These are phyloP conservation scores for Fusarium veterinarium DNA, from an alignment of 2,329 filamentous ascomycete genomes.

Conservation along the genomic window DNA sequence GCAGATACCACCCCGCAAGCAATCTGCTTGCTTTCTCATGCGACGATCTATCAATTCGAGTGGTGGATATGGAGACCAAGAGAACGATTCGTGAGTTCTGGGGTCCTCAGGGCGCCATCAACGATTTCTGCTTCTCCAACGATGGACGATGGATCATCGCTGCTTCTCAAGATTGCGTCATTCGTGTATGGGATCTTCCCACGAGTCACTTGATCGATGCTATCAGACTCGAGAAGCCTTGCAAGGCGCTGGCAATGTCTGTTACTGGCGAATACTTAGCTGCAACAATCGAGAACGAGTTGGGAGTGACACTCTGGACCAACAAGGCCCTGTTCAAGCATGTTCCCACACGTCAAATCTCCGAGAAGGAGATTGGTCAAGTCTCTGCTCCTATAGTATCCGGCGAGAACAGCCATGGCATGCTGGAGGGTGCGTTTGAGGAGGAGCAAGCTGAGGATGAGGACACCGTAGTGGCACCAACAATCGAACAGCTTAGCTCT, in stretches of 20 bases:
- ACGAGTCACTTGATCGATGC: conserved; percentile 96
- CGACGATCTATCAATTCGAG: conserved; percentile 86
- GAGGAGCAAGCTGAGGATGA: conserved; percentile 64
- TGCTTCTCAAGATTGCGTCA: conserved; percentile 80
- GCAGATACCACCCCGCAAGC: conserved; percentile 84
- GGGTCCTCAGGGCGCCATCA: conserved; percentile 79
- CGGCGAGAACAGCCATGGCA: conserved; percentile 80
- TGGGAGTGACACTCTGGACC: conserved; percentile 96
- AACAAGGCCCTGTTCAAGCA: conserved; percentile 93
- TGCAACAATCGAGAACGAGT: conserved; percentile 81
- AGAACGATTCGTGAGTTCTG: conserved; percentile 93
- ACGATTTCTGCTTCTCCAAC: conserved; percentile 88
- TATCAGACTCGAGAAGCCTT: conserved; percentile 81
- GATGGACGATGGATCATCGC: conserved; percentile 95
- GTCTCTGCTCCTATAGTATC: conserved; percentile 79
- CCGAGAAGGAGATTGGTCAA: conserved; percentile 76
- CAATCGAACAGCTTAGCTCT: conserved; percentile 80
- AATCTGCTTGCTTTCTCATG: conserved; percentile 91
- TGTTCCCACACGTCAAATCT: conserved; percentile 85
- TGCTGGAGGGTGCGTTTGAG: conserved; percentile 81
- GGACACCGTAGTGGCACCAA: conserved; percentile 65
- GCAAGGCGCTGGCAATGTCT: conserved; percentile 88
- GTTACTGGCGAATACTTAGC: conserved; percentile 94
- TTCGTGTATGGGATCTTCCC: conserved; percentile 94
- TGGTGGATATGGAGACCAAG: conserved; percentile 91